These are phyloP conservation scores for Dictyophora rubrovolvata DNA, from an alignment of 768 basidiomycete species.

Conservation along the genomic window DNA sequence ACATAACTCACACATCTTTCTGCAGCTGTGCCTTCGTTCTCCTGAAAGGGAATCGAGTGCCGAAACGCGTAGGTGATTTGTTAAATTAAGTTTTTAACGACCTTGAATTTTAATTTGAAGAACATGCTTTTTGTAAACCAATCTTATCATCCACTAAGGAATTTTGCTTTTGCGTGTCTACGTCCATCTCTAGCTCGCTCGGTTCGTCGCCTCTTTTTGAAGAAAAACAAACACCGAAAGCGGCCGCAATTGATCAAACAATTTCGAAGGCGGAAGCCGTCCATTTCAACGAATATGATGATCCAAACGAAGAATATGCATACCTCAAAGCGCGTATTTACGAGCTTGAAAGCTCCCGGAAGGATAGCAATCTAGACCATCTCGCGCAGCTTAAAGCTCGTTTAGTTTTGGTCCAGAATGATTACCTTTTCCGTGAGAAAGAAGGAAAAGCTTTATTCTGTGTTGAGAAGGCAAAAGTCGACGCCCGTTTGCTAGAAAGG, in stretches of 20 bases:
- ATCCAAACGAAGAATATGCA: conserved; percentile 56
- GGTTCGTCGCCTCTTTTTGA: not conserved
- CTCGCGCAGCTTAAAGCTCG: conserved; percentile 33
- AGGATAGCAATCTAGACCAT: conserved; percentile 12
- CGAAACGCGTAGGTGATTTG: conserved; percentile 24
- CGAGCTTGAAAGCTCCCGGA: conserved; percentile 29
- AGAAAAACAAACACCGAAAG: not conserved
- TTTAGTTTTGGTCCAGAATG: conserved; percentile 35
- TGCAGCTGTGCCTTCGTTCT: conserved; percentile 57
- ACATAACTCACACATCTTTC: not conserved
- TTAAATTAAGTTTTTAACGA: not conserved
- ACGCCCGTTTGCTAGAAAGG: conserved; percentile 20
- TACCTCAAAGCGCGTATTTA: conserved; percentile 49
- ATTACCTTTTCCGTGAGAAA: conserved; percentile 63
- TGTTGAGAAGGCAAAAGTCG: conserved; percentile 40
- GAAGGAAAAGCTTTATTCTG: conserved; percentile 54
- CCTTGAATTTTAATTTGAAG: not conserved
- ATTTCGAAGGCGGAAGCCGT: not conserved
- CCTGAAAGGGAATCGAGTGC: conserved; percentile 44
- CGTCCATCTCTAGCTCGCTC: not conserved
- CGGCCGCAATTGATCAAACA: not conserved
- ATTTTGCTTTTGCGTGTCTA: not conserved
- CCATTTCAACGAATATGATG: conserved; percentile 26
- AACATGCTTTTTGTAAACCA: not conserved
- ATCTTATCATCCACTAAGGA: not conserved